Evolutionary conservation across 1,284 basidiomycete species (phyloP), one percentile per base, ranked within the genome.

Genomic region (Rhodotorula mucilaginosa): DNA sequence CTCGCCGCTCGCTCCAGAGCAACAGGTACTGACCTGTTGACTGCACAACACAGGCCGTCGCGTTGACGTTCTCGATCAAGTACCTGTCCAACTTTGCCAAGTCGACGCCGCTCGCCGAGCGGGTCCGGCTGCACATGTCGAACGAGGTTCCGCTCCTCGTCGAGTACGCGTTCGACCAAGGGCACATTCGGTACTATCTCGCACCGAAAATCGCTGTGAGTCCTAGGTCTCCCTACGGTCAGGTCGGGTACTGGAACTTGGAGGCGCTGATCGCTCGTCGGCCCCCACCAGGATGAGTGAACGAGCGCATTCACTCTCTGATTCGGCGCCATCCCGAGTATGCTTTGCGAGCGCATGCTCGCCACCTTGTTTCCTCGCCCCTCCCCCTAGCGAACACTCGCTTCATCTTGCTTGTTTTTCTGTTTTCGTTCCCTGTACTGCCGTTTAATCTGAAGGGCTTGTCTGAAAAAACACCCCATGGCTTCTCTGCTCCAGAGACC

Each of bases 81-180:
- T 99, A 99, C 83, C 88, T 99, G 46, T 88, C 91, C 82, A 97
- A 97, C 85, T 99, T 99, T 81, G 89, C 93, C 71, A 99, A 98
- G 86, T 93, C 91, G 73, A 85, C 90, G 0, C 86, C 89, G 26
- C 83, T 99, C 52, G 87, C 88, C 21, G 86, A 85, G 74, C 86
- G 85, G 39, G 92, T 94, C 52, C 86, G 87, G 78, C 85, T 95
- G 58, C 90, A 90, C 87, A 89, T 95, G 88, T 90, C 88, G 80
- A 93, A 92, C 79, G 93, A 96, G 64, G 92, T 96, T 0, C 93
- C 93, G 1, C 84, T 96, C 61, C 85, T 97, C 67, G 91, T 93
- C 58, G 88, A 90, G 60, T 96, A 93, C 80, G 87, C 89, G 67
- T 96, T 94, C 79, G 88, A 87, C 63, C 88, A 90, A 79, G 93